Base-by-base conservation (phyloP, 2,329 filamentous ascomycete species). In the Periconia sp. region DNA sequence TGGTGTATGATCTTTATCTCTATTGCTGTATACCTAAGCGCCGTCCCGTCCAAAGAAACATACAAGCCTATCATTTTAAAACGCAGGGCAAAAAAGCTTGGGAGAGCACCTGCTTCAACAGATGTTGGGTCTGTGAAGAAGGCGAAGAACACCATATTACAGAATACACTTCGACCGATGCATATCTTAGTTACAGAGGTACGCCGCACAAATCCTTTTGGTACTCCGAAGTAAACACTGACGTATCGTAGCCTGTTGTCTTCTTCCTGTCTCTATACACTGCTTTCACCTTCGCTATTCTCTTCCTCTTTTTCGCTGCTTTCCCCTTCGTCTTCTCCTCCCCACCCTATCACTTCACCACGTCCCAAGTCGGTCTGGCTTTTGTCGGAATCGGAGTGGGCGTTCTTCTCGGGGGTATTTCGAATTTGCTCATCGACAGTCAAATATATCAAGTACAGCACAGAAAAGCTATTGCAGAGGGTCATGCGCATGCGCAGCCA, bases 1-100 rank as follows among this genome's bases (percentile, higher is more conserved):
- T 77, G 74, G 73, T 65, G 63, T 43, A 71, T 69, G 18, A 62
- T 76, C 11, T 68, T 76, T 52, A 61, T 75, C 46, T 62, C 66
- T 0, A 46, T 72, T 2, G 61, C 63, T 5, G 64, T 68, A 1
- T 70, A 65, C 32, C n/a, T 72, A 13, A 43, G 59, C 1, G 47
- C 76, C 0, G 37, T 79, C 2, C 70, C 75, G 2, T 76, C 74
- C 52, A 64, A 71, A 22, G 83, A 86, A 56, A 84, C 82, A 0
- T 83, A 81, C 57, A 79, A 83, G 45, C 71, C 70, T 1, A 63
- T 71, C 43, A 76, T 82, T 1, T 63, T 81, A 1, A 55, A 63
- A 36, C 60, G 56, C 18, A 55, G 69, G 24, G 65, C 66, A 4
- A 70, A 69, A 45, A 61, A 58, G 19, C 50, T 59, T 2, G 59